Conservation (phyloP, 2,329 filamentous ascomycete species). For the Neocatenulostroma microsporum region DNA sequence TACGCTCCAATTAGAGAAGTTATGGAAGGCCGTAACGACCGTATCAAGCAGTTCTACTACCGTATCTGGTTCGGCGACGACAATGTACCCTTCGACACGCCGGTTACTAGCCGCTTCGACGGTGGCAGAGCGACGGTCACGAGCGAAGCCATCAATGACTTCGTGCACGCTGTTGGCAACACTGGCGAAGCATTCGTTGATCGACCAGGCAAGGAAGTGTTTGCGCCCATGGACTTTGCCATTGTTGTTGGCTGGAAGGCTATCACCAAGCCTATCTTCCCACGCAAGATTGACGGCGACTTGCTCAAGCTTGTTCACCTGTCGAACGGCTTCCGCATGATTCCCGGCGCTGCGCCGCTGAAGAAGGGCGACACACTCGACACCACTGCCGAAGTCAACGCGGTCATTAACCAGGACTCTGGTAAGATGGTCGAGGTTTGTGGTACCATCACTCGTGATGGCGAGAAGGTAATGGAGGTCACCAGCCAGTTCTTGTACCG, state of each 20-base stretch:
- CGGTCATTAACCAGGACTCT: slow-evolving; percentile 94
- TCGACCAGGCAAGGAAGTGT: slow-evolving; percentile 85
- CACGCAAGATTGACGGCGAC: slow-evolving; percentile 89
- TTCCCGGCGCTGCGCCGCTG: slow-evolving; percentile 85
- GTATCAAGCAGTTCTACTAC: slow-evolving; percentile 99
- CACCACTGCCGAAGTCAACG: slow-evolving; percentile 92
- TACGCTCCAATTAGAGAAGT: slow-evolving; percentile 97
- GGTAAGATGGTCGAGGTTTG: slow-evolving; percentile 99
- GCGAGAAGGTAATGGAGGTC: slow-evolving; percentile 89
- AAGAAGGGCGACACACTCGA: slow-evolving; percentile 92
- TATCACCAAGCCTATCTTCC: slow-evolving; percentile 99
- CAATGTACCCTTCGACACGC: slow-evolving; percentile 69
- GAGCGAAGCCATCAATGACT: slow-evolving; percentile 90
- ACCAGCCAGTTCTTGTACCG: slow-evolving; percentile 98
- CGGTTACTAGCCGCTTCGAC: slow-evolving; percentile 80
- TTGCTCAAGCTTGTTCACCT: slow-evolving; percentile 92
- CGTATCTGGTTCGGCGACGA: slow-evolving; percentile 93
- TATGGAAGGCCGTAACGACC: slow-evolving; percentile 92
- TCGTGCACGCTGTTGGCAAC: slow-evolving; percentile 98
- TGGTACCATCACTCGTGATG: slow-evolving; percentile 81
- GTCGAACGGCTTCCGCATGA: slow-evolving; percentile 97
- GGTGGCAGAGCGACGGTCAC: slow-evolving; percentile 83
- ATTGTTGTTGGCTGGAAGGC: slow-evolving; percentile 58
- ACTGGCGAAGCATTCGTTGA: slow-evolving; percentile 96
- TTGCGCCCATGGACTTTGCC: slow-evolving; percentile 85